phyloP scores from a whole-genome alignment of 352 stramenopile species.

The Phytophthora pluvialis region DNA sequence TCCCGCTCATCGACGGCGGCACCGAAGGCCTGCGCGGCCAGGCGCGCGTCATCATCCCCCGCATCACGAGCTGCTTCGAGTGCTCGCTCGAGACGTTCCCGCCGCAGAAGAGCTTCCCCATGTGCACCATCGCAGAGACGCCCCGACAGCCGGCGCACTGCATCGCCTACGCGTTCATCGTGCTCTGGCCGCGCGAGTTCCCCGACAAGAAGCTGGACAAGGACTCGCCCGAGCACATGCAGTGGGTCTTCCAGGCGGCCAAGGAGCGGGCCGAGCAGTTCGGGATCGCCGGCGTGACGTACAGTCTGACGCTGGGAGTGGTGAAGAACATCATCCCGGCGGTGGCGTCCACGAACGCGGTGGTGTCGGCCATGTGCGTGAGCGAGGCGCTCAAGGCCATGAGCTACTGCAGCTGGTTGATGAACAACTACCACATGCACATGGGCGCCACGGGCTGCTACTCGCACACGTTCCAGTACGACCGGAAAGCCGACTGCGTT shows the following conservation, averaged over 20 bases:
- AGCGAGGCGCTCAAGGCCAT: conserved; percentile 97
- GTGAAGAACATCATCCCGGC: conserved; percentile 99
- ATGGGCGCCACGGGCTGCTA: conserved; percentile 96
- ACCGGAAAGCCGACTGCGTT: conserved; percentile 90
- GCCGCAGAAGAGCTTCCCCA: conserved; percentile 95
- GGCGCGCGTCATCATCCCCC: conserved; percentile 96
- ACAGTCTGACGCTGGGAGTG: conserved; percentile 97
- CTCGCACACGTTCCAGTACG: conserved; percentile 97
- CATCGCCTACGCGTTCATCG: conserved; percentile 96
- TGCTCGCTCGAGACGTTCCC: conserved; percentile 98
- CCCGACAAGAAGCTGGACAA: conserved; percentile 96
- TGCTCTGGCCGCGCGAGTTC: conserved; percentile 96
- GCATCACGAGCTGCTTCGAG: conserved; percentile 99
- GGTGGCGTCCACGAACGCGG: conserved; percentile 96
- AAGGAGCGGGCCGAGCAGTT: conserved; percentile 92
- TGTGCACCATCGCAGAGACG: conserved; percentile 98
- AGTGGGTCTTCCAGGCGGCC: conserved; percentile 96
- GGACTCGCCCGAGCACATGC: conserved; percentile 97
- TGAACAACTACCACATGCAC: conserved; percentile 99
- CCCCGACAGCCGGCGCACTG: conserved; percentile 97
- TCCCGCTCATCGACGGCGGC: conserved; percentile 98
- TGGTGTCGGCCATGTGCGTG: conserved; percentile 96
- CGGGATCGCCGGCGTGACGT: conserved; percentile 96
- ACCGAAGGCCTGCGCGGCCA: conserved; percentile 98
- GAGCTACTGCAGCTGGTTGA: conserved; percentile 94